Percentiles rank a stretch among this genome's conserved stretches.
Evolutionary conservation across 2,329 filamentous ascomycete species (phyloP).

Genomic region (Colletotrichum lentis): DNA sequence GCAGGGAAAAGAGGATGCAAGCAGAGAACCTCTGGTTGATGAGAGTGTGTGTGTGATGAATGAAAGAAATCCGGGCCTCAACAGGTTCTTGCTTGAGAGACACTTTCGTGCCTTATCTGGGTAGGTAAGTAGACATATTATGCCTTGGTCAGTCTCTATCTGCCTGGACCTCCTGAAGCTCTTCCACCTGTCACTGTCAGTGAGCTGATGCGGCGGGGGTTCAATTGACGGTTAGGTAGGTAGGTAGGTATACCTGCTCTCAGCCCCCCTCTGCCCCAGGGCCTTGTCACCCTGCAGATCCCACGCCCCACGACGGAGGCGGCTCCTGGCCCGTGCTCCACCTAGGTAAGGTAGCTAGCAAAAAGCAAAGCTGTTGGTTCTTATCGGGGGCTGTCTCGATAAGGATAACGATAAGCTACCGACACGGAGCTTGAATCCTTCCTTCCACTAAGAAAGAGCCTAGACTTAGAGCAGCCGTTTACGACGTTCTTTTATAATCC

Average conservation of each 20-base stretch:
- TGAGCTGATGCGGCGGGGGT: slow-evolving; percentile 21
- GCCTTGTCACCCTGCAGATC: slow-evolving; percentile 10
- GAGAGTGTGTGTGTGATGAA: neutral
- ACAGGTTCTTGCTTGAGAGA: neutral
- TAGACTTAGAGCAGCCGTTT: no score
- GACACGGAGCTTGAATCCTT: neutral
- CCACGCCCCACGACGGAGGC: neutral
- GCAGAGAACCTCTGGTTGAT: neutral
- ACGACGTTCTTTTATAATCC: no score
- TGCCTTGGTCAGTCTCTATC: neutral
- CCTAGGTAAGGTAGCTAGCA: neutral
- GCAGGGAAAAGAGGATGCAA: neutral
- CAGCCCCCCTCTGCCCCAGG: neutral
- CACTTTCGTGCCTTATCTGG: no score
- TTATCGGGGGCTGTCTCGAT: neutral
- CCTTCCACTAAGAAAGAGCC: no score
- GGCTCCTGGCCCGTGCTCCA: neutral
- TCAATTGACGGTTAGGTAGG: neutral
- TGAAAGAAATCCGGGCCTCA: neutral
- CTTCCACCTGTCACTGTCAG: slow-evolving; percentile 19
- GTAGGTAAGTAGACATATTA: neutral
- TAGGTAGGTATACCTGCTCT: neutral
- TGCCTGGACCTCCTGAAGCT: slow-evolving; percentile 16
- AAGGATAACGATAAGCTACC: slow-evolving; percentile 13
- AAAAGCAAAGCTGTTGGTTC: neutral